A percentile compares a stretch with the other conserved stretches of the same genome.
These are phyloP conservation scores for Candida insectorum DNA, from an alignment of 805 yeast species.

Conservation along the genomic window DNA sequence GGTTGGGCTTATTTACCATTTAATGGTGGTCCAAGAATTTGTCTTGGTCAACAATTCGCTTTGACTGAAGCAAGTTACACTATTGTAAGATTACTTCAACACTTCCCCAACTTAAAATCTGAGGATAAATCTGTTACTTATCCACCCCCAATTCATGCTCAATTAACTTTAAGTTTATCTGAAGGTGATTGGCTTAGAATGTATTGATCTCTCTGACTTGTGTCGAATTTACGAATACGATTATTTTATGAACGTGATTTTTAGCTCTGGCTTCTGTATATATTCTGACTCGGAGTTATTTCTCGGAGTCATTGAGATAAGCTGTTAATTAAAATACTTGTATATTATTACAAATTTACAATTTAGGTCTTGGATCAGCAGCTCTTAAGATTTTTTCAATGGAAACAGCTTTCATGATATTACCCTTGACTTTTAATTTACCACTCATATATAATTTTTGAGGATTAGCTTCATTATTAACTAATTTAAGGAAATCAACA, in stretches of 20 bases:
- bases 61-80: constrained; percentile 49
- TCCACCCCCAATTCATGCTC: constrained; percentile 16
- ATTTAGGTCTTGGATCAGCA: constrained; percentile 35
- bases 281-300: no score
- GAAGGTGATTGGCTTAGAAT: constrained; percentile 13
- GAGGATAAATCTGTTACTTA: constrained; percentile 9
- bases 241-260: no score
- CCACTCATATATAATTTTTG: constrained; percentile 77
- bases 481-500: constrained; percentile 59
- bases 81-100: constrained; percentile 30
- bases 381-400: constrained; percentile 59
- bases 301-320: no score
- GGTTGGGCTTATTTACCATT: constrained; percentile 52
- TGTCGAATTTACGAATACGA: no score
- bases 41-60: constrained; percentile 56
- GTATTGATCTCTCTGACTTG: constrained; percentile 7
- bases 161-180: constrained; percentile 14
- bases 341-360: constrained; percentile 20
- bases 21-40: constrained; percentile 55
- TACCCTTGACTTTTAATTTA: constrained; percentile 76
- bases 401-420: constrained; percentile 77
- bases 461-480: constrained; percentile 70
- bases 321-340: no score
- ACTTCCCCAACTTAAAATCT: constrained; percentile 19
- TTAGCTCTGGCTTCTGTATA: no score